phyloP scores from a whole-genome alignment of 768 basidiomycete genomes.

The Lactifluus volemus region DNA sequence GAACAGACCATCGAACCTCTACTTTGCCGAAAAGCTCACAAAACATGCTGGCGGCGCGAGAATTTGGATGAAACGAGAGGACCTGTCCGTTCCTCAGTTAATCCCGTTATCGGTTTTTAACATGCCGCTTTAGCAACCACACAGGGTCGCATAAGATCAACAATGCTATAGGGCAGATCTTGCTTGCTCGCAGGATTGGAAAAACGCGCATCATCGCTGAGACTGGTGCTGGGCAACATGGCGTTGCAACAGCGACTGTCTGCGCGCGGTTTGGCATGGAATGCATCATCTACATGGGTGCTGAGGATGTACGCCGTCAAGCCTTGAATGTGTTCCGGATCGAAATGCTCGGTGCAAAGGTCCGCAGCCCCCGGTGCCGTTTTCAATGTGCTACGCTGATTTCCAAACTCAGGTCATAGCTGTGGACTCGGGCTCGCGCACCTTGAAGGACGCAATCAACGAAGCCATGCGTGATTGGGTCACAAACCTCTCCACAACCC shows the following conservation, averaged over 20 bases:
- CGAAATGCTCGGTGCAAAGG: conserved; percentile 92
- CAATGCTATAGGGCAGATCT: conserved; percentile 96
- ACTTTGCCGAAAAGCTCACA: conserved; percentile 86
- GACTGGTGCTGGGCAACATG: conserved; percentile 98
- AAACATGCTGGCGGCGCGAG: conserved; percentile 86
- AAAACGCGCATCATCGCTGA: conserved; percentile 98
- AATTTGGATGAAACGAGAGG: conserved; percentile 97
- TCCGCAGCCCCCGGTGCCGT: conserved; percentile 20
- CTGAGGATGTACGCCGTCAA: conserved; percentile 93
- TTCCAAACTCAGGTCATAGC: conserved; percentile 63
- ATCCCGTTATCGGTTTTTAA: not conserved
- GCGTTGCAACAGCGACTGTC: conserved; percentile 97
- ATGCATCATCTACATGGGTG: conserved; percentile 96
- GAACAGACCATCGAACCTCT: conserved; percentile 87
- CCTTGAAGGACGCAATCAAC: conserved; percentile 97
- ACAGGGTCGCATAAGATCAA: conserved; percentile 99
- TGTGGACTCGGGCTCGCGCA: conserved; percentile 87
- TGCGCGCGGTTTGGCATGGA: conserved; percentile 95
- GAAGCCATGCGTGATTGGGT: conserved; percentile 99
- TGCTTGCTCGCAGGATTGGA: conserved; percentile 88
- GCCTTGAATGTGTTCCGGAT: conserved; percentile 98
- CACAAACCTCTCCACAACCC: conserved; percentile 85
- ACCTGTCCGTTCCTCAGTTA: conserved; percentile 42
- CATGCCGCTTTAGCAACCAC: conserved; percentile 57
- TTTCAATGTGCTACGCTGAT: not conserved